Base-by-base conservation (phyloP, 108 stramenopile genomes). In the Nitzschia sp. region DNA sequence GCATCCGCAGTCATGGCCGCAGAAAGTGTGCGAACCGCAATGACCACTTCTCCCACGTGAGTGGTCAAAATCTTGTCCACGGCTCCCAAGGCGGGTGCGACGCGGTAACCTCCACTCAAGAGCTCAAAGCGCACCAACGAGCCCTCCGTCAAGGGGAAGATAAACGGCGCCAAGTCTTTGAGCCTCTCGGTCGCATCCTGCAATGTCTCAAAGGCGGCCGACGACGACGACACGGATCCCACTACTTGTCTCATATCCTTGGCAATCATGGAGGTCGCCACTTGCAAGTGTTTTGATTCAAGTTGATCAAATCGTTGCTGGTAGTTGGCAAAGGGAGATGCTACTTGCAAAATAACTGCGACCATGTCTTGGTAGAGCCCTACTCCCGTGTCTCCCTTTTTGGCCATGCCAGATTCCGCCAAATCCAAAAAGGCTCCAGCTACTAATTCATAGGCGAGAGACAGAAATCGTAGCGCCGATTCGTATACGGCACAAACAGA, bases 381-480 rank as follows among this genome's bases (percentile, higher is more conserved):
- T 8, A 75, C 59, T 17, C 69, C 82, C 13, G 47, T 71, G 32
- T 77, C 80, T n/a, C 54, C 63, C 26, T 46, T 64, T 17, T 56
- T 54, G 46, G 56, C 17, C 31, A 53, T 61, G 30, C 59, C 70
- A 32, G 80, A 59, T 38, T 80, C 80, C 11, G 51, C 72, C 62
- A 77, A 46, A 76, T 85, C 77, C 63, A 79, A 68, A 79, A 81
- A 89, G 72, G 65, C 66, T 30, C 77, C 80, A 15, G 87, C 86
- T 26, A 94, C 78, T 38, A 77, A 72, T 70, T 94, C 93, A 64
- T 94, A 91, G 9, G 85, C 85, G 61, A 94, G 60, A 11, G 90
- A 87, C 13, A 94, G 77, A 56, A 94, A 94, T 46, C 85, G 90
- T 3, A 94, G 64, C 0, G 93, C 90, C 0, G 88, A 85, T 72